Evolutionary conservation across 805 yeast genomes (phyloP), one percentile per base, ranked within the genome.

Genomic region (Metschnikowia continentalis): DNA sequence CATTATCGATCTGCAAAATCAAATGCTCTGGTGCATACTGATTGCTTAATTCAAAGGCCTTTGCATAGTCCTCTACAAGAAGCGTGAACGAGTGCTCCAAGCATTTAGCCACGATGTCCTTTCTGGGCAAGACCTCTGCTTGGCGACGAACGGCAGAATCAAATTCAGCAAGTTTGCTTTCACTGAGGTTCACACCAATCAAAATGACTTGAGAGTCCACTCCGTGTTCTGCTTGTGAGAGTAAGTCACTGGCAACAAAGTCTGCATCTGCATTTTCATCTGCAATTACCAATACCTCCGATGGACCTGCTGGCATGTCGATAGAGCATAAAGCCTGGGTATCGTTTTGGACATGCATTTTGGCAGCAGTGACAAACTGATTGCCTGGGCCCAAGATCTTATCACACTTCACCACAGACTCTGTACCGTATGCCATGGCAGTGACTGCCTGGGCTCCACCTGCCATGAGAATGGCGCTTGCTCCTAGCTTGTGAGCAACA

Each of bases 361-460:
- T 94, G 40, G 99, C 99, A 40, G 99, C 98, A 17, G 99, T 94
- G 48, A 94, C 99, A 67, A 94, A 94, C 74, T 94, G 99, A 74
- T 94, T 94, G 54, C 99, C 99, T 22, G 99, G 99, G 44, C 99
- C 99, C 68, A 94, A 78, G 55, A 94, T 91, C 78, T 94, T 94
- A 71, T 94, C 97, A 65, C 92, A 92, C 71, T 94, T 94, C 47
- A 96, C 87, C 46, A 94, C 85, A 35, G 88, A 74, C 61, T 89
- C 90, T 13, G 99, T 94, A 66, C 99, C 99, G 67, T 94, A 94
- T 1, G 99, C 99, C 96, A 94, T 82, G 5, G 99, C 96, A 43
- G 97, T 96, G 47, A 94, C 89, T 5, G 99, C 99, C 76, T 94
- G 99, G 3, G 99, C 99, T 64, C 99, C 99, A 62, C 99, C 99